Conservation (phyloP, 805 yeast genomes). For the Monosporozyma aerobia region DNA sequence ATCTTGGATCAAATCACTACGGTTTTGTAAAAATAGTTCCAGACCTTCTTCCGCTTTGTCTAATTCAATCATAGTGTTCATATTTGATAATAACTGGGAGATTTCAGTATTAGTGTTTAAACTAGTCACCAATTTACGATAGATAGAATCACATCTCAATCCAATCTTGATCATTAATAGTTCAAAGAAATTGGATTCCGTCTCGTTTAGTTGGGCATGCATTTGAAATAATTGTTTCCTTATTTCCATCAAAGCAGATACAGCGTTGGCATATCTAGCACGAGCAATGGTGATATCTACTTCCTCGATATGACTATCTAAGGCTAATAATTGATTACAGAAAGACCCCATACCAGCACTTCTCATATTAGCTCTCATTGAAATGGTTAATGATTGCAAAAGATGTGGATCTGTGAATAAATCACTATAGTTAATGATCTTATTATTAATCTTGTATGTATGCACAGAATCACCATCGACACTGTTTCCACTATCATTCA, state of each 20-base stretch:
- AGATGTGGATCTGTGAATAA: slow-evolving; percentile 26
- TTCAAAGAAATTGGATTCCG: slow-evolving; percentile 27
- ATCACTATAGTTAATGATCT: slow-evolving; percentile 1
- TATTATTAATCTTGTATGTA: background rate
- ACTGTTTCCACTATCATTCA: background rate
- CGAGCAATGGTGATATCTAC: slow-evolving; percentile 61
- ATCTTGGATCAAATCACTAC: slow-evolving; percentile 38
- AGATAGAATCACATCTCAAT: slow-evolving; percentile 26
- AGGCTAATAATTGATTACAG: slow-evolving; percentile 39
- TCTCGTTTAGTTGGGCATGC: slow-evolving; percentile 14
- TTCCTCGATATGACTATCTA: slow-evolving; percentile 59
- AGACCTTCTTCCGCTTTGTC: slow-evolving; percentile 42
- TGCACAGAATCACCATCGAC: background rate
- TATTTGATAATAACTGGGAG: slow-evolving; percentile 17
- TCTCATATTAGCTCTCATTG: slow-evolving; percentile 52
- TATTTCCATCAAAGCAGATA: slow-evolving; percentile 28
- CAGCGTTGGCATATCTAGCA: slow-evolving; percentile 41
- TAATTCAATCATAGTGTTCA: slow-evolving; percentile 32
- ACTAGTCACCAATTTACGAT: slow-evolving; percentile 30
- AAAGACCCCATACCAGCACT: slow-evolving; percentile 38
- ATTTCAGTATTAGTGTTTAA: slow-evolving; percentile 27
- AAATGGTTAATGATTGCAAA: slow-evolving; percentile 49
- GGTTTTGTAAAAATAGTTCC: slow-evolving; percentile 38
- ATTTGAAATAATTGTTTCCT: slow-evolving; percentile 21
- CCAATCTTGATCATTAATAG: slow-evolving; percentile 28